These are phyloP conservation scores for Wakefieldia striispora DNA, from an alignment of 768 basidiomycete genomes.

Conservation along the genomic window DNA sequence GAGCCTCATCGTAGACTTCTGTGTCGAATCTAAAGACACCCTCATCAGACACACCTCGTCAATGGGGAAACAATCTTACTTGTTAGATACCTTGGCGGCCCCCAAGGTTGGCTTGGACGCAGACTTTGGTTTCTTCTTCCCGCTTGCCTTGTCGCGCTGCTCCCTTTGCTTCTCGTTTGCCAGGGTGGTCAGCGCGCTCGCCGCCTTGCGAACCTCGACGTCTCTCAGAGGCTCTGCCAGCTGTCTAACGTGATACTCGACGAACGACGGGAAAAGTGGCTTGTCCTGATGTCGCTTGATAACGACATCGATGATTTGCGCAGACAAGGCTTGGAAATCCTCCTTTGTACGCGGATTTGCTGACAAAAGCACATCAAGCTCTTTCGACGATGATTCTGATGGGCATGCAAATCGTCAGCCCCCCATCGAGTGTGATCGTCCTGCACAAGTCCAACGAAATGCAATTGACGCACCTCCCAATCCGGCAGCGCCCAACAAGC, in stretches of 20 bases:
- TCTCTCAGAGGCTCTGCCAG: slow-evolving; percentile 79
- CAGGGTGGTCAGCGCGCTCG: slow-evolving; percentile 77
- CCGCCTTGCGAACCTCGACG: slow-evolving; percentile 88
- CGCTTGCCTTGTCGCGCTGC: slow-evolving; percentile 77
- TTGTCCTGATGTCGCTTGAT: slow-evolving; percentile 78
- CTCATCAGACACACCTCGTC: slow-evolving; percentile 11
- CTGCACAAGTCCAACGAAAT: neutral
- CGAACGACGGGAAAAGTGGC: slow-evolving; percentile 79
- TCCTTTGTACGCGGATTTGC: slow-evolving; percentile 85
- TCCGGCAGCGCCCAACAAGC: slow-evolving; percentile 71
- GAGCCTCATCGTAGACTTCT: slow-evolving; percentile 76
- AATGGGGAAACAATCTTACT: slow-evolving; percentile 37
- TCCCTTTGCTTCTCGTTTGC: slow-evolving; percentile 97
- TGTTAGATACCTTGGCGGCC: slow-evolving; percentile 61
- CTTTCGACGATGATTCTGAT: slow-evolving; percentile 63
- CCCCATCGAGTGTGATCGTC: neutral
- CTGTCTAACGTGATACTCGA: slow-evolving; percentile 79
- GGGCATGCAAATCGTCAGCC: slow-evolving; percentile 1
- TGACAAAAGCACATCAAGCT: slow-evolving; percentile 70
- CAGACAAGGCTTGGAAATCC: slow-evolving; percentile 76
- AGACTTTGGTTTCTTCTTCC: slow-evolving; percentile 85
- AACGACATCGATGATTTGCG: slow-evolving; percentile 68
- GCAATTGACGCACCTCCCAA: slow-evolving; percentile 51
- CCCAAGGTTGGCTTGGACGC: slow-evolving; percentile 74
- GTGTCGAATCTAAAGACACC: slow-evolving; percentile 64